These are phyloP conservation scores for Candolleomyces aberdarensis DNA, from an alignment of 768 basidiomycete genomes.

Conservation along the genomic window DNA sequence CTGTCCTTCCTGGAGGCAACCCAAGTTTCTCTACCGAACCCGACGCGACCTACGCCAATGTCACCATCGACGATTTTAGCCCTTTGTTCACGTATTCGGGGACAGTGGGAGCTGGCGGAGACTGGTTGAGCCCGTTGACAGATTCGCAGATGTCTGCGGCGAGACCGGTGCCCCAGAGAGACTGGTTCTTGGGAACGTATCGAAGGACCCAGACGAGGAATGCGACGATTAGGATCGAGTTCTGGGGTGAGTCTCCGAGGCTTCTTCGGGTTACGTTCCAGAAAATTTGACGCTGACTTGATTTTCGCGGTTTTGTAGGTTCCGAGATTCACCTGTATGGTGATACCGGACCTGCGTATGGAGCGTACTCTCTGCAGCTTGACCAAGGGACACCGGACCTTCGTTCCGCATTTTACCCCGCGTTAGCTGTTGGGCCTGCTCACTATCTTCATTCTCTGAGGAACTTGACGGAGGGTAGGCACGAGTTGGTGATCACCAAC, in stretches of 20 bases:
- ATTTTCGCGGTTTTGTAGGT: background rate
- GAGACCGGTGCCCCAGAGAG: background rate
- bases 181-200: conserved; percentile 8
- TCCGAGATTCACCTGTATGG: conserved; percentile 8
- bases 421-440: background rate
- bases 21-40: background rate
- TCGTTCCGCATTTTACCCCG: background rate
- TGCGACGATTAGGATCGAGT: conserved; percentile 2
- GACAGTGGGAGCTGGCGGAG: background rate
- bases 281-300: background rate
- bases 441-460: background rate
- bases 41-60: conserved; percentile 11
- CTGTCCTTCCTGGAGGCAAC: background rate
- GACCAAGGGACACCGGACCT: conserved; percentile 1
- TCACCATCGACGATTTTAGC: conserved; percentile 12
- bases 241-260: conserved; percentile 3
- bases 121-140: conserved; percentile 2
- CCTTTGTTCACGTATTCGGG: conserved; percentile 6
- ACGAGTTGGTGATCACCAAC: conserved; percentile 2
- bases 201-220: conserved; percentile 1
- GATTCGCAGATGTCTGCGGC: background rate
- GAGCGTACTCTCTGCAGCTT: conserved; percentile 2
- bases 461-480: conserved; percentile 6
- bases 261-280: background rate
- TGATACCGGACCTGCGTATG: conserved; percentile 6